Conservation (phyloP, 169 alveolate genomes). For the Eimeria nieschulzi region DNA sequence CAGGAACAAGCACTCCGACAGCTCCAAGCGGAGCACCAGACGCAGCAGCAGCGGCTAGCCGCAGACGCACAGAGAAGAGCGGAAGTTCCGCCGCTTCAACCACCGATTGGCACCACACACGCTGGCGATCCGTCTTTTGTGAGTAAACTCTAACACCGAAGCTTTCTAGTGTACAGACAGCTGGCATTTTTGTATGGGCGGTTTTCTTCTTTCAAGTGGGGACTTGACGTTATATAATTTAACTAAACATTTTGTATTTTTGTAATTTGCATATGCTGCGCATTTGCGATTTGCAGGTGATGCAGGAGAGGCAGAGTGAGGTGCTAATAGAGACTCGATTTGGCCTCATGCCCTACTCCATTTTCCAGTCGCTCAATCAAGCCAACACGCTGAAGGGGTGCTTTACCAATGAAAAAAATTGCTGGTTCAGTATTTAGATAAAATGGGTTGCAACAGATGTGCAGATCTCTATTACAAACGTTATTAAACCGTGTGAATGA, state of each 20-base stretch:
- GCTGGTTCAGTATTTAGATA: neutral
- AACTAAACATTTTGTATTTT: too few species aligned
- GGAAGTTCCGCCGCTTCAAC: neutral
- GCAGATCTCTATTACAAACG: too few species aligned
- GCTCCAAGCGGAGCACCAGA: slow-evolving; percentile 10
- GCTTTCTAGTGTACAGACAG: neutral
- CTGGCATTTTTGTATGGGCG: too few species aligned
- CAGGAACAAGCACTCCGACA: slow-evolving; percentile 35
- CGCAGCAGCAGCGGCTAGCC: slow-evolving; percentile 38
- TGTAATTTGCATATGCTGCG: neutral
- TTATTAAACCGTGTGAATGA: too few species aligned
- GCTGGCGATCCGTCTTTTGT: neutral
- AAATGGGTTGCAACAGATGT: too few species aligned
- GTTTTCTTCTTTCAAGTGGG: too few species aligned
- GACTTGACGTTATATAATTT: too few species aligned
- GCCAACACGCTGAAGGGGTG: neutral
- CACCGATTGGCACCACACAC: neutral
- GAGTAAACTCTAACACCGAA: too few species aligned
- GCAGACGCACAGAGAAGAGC: slow-evolving; percentile 8
- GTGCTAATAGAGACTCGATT: slow-evolving; percentile 18
- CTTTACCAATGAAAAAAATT: neutral
- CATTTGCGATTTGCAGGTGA: neutral
- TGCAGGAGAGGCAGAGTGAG: neutral
- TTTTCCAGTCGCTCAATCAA: neutral
- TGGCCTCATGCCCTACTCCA: slow-evolving; percentile 32